Evolutionary conservation across 192 early-diverging fungal genomes (phyloP).

Genomic region (Umbelopsis sp.): DNA sequence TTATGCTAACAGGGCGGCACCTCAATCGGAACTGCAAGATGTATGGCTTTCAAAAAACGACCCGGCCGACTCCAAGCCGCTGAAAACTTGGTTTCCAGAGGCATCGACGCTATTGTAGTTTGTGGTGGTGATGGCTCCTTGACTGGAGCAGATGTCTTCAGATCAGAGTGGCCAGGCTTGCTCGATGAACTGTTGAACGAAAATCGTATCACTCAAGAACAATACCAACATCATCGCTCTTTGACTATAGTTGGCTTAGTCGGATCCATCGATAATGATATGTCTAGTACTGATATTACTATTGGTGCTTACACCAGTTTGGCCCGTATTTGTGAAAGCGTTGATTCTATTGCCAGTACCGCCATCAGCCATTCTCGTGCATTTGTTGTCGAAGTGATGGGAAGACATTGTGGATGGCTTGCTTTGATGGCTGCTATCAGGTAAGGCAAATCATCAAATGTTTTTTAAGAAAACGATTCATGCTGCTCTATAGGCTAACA

Average conservation of each 20-base stretch:
- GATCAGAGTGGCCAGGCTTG: conserved; percentile 89
- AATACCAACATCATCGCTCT: conserved; percentile 61
- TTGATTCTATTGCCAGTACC: conserved; percentile 91
- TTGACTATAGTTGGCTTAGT: conserved; percentile 97
- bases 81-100: conserved; percentile 84
- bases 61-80: conserved; percentile 84
- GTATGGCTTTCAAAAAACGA: conserved; percentile 80
- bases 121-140: conserved; percentile 97
- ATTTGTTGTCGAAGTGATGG: conserved; percentile 99
- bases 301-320: conserved; percentile 94
- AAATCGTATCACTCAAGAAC: conserved; percentile 59
- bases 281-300: conserved; percentile 88
- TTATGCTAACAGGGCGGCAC: conserved; percentile 78
- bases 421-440: conserved; percentile 83
- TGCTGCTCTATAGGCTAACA: not conserved
- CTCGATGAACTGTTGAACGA: conserved; percentile 71
- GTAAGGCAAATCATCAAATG: conserved; percentile 8
- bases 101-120: conserved; percentile 94
- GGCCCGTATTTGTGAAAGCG: conserved; percentile 93
- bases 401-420: conserved; percentile 96
- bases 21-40: conserved; percentile 92
- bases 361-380: conserved; percentile 94
- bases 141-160: conserved; percentile 91
- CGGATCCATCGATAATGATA: conserved; percentile 97
- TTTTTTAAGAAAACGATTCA: not conserved